Percentiles rank a stretch among this genome's conserved stretches.
Evolutionary conservation across 331 rosid genomes (phyloP).

Genomic region (Erythrophleum ivorense): DNA sequence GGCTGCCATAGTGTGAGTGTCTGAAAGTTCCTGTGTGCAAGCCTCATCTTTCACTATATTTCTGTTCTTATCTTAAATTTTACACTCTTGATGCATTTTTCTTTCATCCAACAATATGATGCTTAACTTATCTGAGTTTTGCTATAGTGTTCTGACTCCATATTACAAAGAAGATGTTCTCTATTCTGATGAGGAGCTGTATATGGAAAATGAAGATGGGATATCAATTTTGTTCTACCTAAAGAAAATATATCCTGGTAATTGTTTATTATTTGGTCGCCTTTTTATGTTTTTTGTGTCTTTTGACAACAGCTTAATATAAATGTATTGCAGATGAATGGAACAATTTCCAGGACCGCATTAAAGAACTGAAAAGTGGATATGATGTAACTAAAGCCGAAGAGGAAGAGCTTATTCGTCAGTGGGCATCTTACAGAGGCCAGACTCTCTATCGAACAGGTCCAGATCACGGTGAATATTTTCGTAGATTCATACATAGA

Average conservation of each 20-base stretch:
- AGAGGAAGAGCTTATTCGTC: conserved; percentile 49
- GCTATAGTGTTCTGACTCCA: conserved; percentile 76
- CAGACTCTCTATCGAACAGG: conserved; percentile 84
- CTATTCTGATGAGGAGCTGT: conserved; percentile 65
- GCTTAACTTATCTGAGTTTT: conserved; percentile 11
- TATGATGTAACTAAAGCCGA: conserved; percentile 12
- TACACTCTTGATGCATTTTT: not conserved
- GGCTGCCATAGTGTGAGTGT: not conserved
- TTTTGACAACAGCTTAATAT: not conserved
- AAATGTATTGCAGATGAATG: conserved; percentile 60
- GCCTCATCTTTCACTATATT: not conserved
- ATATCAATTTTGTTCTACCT: conserved; percentile 77
- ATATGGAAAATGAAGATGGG: conserved; percentile 69
- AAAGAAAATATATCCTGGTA: conserved; percentile 75
- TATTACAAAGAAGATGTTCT: conserved; percentile 81
- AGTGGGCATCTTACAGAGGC: conserved; percentile 77
- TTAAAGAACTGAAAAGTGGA: conserved; percentile 21
- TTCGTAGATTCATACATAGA: conserved; percentile 19
- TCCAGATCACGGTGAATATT: conserved; percentile 34
- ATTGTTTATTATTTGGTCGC: not conserved
- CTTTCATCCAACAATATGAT: not conserved
- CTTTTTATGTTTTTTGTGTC: conserved; percentile 5
- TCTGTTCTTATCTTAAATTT: not conserved
- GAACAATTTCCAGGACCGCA: conserved; percentile 58
- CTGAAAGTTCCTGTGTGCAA: not conserved